Percentiles rank a stretch among this genome's conserved stretches.
Evolutionary conservation across 2,329 filamentous ascomycete species (phyloP).

Genomic region (Huntiella savannae): DNA sequence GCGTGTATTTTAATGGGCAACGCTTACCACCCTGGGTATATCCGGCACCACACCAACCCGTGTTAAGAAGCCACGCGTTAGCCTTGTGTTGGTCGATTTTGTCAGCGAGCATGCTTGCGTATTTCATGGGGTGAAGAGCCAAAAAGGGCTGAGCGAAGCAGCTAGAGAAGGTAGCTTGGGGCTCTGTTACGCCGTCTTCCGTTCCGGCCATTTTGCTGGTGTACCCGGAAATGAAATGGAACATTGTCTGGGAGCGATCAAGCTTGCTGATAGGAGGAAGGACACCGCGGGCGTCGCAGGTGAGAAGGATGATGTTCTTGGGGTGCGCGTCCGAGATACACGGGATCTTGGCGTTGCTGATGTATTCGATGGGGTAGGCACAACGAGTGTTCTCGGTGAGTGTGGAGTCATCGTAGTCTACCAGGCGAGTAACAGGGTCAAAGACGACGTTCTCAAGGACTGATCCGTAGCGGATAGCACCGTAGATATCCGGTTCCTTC

Average conservation of each 20-base stretch:
- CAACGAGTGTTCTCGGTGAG: constrained; percentile 95
- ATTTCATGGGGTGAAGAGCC: constrained; percentile 96
- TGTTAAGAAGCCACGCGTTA: constrained; percentile 97
- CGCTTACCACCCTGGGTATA: constrained; percentile 84
- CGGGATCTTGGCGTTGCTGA: constrained; percentile 95
- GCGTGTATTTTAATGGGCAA: constrained; percentile 96
- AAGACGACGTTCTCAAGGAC: constrained; percentile 98
- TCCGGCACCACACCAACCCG: constrained; percentile 87
- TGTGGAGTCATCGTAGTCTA: constrained; percentile 89
- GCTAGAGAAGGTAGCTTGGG: constrained; percentile 94
- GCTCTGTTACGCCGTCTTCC: constrained; percentile 90
- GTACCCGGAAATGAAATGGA: constrained; percentile 99
- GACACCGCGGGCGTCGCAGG: constrained; percentile 92
- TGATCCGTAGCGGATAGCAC: constrained; percentile 88
- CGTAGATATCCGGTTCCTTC: constrained; percentile 97
- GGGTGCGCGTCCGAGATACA: constrained; percentile 78
- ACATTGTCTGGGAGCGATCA: constrained; percentile 89
- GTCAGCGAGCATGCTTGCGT: constrained; percentile 93
- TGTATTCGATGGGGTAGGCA: constrained; percentile 98
- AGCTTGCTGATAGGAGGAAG: constrained; percentile 97
- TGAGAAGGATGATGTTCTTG: constrained; percentile 93
- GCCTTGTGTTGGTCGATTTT: constrained; percentile 92
- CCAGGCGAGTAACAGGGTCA: constrained; percentile 68
- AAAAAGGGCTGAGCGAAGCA: constrained; percentile 99
- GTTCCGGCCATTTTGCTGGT: constrained; percentile 99